Evolutionary conservation across 345 rosid species (phyloP), one percentile per base, ranked within the genome.

Genomic region (Turnera subulata): DNA sequence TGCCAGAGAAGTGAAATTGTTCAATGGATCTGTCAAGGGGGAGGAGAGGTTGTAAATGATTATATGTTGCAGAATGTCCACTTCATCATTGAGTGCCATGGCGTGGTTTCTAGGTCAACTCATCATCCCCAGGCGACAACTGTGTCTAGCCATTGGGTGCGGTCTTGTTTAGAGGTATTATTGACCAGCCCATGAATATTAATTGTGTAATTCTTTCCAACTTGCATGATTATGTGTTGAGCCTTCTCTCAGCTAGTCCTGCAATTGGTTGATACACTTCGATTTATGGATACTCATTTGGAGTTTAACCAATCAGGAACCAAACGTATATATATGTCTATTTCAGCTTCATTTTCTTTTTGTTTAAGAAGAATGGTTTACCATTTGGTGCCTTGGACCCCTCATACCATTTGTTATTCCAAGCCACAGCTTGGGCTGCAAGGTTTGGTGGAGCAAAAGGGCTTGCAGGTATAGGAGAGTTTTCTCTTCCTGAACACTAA

Each of bases 141-240:
- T 78, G 86, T 93, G 53, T 93, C 99, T 54, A 86, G 90, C 71
- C 99, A 93, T 37, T 93, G 99, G 97, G 71, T 89, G 63, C 80
- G 82, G 51, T 87, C 91, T 75, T 93, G 96, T 78, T 74, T 86
- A 73, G 88, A 89, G 96, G 96, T 92, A 75, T 57, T 46, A 32
- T n/a, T 64, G 59, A 38, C 17, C 52, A 39, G 25, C 26, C 6
- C 11, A 8, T 38, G 11, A 38, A 23, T 6, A 8, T 9, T 56
- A 17, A 12, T 24, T 11, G 46, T 48, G 21, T 39, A 15, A 16
- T 42, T 15, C 19, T 21, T 35, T 38, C 42, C 44, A 21, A 6
- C 7, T 52, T 9, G 16, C 24, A 17, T 19, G 48, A 8, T 39
- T 25, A 38, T 33, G 22, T 53, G 5, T 37, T 25, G 29, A 53